phyloP scores from a whole-genome alignment of 1,284 basidiomycete species.

The Apiotrichum veenhuisii region DNA sequence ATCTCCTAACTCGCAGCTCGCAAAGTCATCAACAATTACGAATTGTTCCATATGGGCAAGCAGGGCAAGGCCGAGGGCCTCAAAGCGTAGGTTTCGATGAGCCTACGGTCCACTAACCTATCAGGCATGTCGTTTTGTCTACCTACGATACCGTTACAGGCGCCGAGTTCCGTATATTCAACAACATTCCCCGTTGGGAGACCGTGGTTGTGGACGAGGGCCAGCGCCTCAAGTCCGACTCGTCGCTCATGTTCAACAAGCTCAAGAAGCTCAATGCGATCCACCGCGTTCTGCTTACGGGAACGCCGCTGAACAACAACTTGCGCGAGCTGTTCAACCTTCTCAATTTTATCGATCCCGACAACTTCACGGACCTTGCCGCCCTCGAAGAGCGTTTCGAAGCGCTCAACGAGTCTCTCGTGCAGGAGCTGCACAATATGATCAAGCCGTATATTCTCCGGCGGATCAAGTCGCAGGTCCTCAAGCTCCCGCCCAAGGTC shows the following conservation, averaged over 20 bases:
- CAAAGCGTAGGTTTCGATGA: slow-evolving; percentile 40
- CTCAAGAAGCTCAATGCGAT: slow-evolving; percentile 72
- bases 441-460: slow-evolving; percentile 89
- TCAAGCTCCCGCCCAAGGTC: slow-evolving; percentile 81
- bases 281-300: slow-evolving; percentile 88
- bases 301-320: slow-evolving; percentile 95
- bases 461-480: slow-evolving; percentile 85
- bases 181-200: slow-evolving; percentile 82
- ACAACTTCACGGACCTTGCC: slow-evolving; percentile 59
- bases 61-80: slow-evolving; percentile 40
- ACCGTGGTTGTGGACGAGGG: slow-evolving; percentile 88
- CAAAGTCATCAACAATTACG: slow-evolving; percentile 75
- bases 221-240: slow-evolving; percentile 70
- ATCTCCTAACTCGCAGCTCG: slow-evolving; percentile 55
- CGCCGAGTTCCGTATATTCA: slow-evolving; percentile 74
- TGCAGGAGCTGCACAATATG: slow-evolving; percentile 69
- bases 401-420: slow-evolving; percentile 69
- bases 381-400: slow-evolving; percentile 64
- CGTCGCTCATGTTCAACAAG: slow-evolving; percentile 73
- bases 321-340: slow-evolving; percentile 90
- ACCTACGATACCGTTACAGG: slow-evolving; percentile 78
- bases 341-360: slow-evolving; percentile 84
- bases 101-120: neutral
- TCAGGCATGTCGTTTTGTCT: slow-evolving; percentile 72
- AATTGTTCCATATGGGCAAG: slow-evolving; percentile 62